A percentile compares a stretch with the other conserved stretches of the same genome.
Conservation (phyloP, 148 eudicot species). For the Camellia japonica region DNA sequence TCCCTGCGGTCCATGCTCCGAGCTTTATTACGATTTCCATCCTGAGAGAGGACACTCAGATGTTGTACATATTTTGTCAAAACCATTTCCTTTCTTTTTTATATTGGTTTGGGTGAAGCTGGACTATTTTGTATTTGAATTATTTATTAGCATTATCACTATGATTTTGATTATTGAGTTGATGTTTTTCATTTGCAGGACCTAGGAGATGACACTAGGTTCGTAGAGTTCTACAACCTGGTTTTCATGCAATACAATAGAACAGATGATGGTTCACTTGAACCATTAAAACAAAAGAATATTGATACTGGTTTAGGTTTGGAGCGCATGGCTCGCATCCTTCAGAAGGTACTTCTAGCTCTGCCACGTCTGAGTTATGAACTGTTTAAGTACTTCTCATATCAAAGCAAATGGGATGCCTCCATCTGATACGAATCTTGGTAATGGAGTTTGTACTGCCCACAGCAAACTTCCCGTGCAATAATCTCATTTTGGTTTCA, state of each 20-base stretch:
- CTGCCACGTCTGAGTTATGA: background rate
- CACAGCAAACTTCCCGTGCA: background rate
- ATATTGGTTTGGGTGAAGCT: background rate
- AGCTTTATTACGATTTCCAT: slow-evolving; percentile 89
- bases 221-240: slow-evolving; percentile 96
- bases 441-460: background rate
- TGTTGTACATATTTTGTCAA: slow-evolving; percentile 48
- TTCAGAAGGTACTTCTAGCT: slow-evolving; percentile 63
- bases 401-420: background rate
- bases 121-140: background rate
- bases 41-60: slow-evolving; percentile 84
- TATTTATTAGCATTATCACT: background rate
- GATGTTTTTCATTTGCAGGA: slow-evolving; percentile 49
- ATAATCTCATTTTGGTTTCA: background rate
- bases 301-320: slow-evolving; percentile 97
- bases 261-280: slow-evolving; percentile 84
- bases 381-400: background rate
- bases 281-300: slow-evolving; percentile 86
- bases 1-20: slow-evolving; percentile 99
- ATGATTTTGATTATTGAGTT: background rate
- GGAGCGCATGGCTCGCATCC: slow-evolving; percentile 96
- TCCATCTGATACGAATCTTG: slow-evolving; percentile 3
- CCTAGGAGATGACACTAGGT: slow-evolving; percentile 89
- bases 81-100: background rate
- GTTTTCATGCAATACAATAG: slow-evolving; percentile 96